A percentile compares a stretch with the other conserved stretches of the same genome.
These are phyloP conservation scores for Dryadomyces quercus-mongolicae DNA, from an alignment of 2,329 filamentous ascomycete species.

Conservation along the genomic window DNA sequence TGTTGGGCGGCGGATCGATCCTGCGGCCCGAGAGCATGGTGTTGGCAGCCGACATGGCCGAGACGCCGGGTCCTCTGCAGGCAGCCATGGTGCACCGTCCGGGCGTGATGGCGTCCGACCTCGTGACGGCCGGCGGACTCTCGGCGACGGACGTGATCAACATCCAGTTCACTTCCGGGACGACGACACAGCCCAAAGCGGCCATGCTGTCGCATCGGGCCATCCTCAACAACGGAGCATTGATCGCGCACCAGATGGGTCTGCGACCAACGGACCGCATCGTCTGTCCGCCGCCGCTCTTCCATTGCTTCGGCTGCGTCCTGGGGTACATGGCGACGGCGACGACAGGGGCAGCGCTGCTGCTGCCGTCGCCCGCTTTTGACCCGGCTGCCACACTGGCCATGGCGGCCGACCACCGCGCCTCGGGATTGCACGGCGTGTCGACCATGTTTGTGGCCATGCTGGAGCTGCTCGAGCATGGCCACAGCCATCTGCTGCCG, in stretches of 20 bases:
- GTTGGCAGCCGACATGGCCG: background rate
- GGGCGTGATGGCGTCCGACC: conserved; percentile 10
- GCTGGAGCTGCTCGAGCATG: conserved; percentile 58
- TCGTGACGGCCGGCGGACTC: conserved; percentile 34
- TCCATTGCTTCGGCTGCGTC: conserved; percentile 83
- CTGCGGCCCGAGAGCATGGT: background rate
- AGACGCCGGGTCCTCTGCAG: background rate
- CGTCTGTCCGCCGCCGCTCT: conserved; percentile 76
- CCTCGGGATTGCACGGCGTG: conserved; percentile 70
- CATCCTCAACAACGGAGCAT: conserved; percentile 85
- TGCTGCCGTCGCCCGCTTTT: conserved; percentile 82
- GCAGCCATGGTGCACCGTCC: background rate
- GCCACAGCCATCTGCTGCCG: conserved; percentile 13
- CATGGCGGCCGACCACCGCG: conserved; percentile 39
- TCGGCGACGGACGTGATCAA: conserved; percentile 65
- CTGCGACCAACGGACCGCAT: conserved; percentile 62
- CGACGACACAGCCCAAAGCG: conserved; percentile 81
- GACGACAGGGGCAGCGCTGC: conserved; percentile 63
- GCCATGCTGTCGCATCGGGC: conserved; percentile 74
- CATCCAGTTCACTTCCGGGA: conserved; percentile 96
- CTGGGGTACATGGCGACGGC: conserved; percentile 94
- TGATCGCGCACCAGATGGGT: conserved; percentile 78
- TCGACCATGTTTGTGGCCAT: conserved; percentile 90
- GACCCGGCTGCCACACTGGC: conserved; percentile 60
- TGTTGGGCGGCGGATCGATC: conserved; percentile 17